Evolutionary conservation across 2,329 filamentous ascomycete genomes (phyloP), one percentile per base, ranked within the genome.

Genomic region (Paraconiothyrium brasiliense): DNA sequence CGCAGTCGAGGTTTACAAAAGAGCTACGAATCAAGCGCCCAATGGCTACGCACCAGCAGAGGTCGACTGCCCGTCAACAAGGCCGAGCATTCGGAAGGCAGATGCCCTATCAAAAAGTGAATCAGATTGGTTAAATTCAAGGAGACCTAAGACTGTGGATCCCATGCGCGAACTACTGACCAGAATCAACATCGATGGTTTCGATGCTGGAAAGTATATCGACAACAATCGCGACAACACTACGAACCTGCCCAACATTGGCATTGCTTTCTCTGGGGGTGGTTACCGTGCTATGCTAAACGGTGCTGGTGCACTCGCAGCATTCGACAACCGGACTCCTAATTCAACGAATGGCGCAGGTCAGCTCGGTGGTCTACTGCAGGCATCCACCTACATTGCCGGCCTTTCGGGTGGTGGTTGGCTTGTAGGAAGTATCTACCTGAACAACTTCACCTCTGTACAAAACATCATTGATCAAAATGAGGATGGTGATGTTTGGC

Each of bases 211-310:
- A 1, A 75, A 80, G 1, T 98, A 95, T 75, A 88, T 98, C 69
- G 84, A 89, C 57, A 80, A 80, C 1, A 77, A 87, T 62, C 79
- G 79, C 32, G 79, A 81, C 63, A 90, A 91, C 76, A 81, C 81
- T 0, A 84, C 84, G 16, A 81, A 83, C 1, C 71, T 90, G 30
- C 89, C 89, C 0, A 91, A 89, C 67, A 89, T 97, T 63, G 92
- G 84, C 16, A 86, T 97, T 64, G 92, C 93, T 11, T 83, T 91
- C 48, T 95, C 92, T 0, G 93, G 93, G 13, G 93, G 93, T 74
- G 93, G 93, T 39, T 97, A 95, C 76, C 85, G 93, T 59, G 93
- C 93, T n/a, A 84, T 96, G 81, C 83, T 94, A 82, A 94, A 91
- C 73, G 93, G 92, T 41, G 93, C 90, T 16, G 93, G 93, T 62